Base-by-base conservation (phyloP, 148 eudicot species). In the Amaranthus hypochondriacus region DNA sequence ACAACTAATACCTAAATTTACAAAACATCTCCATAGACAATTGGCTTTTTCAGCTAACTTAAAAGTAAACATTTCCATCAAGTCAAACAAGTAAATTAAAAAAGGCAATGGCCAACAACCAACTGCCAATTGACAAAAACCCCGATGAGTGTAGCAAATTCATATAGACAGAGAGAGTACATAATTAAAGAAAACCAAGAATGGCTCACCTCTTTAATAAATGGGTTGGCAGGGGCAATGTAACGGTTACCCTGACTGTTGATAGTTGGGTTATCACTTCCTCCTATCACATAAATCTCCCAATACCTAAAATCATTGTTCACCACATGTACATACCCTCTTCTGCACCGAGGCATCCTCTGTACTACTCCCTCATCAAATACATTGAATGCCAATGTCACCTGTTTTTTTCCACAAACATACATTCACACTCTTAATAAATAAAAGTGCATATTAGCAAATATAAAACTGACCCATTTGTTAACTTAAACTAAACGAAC, bases 201-300 rank as follows among this genome's bases (percentile, higher is more conserved):
- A n/a, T 21, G 39, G 21, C 51, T 13, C 71, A 86, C 89, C 87
- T 87, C 89, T 68, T 87, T 87, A 10, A 81, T 80, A 64, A 50
- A 46, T 3, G 73, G 70, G 73, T 78, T 73, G 9, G 53, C 48
- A 0, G 87, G 87, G 44, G 89, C 89, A 39, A 56, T 82, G 73
- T 82, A 87, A 56, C 89, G 89, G 72, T 87, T 87, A 1, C 89
- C 87, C 78, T 87, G 89, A 43, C 87, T 84, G 55, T 87, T 87
- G 63, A 87, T 84, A 21, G 89, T 87, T 10, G 89, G 89, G 69
- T 82, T 82, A 57, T 83, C 89, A 69, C 89, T 87, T 14, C 89
- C 89, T 39, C 87, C 89, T 42, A 87, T 81, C 6, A 86, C 89
- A 66, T 87, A 87, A 64, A 84, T 87, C 73, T 82, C 62, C 89